Evolutionary conservation across 2,329 filamentous ascomycete genomes (phyloP), one percentile per base, ranked within the genome.

Genomic region (Aspergillus tubingensis): DNA sequence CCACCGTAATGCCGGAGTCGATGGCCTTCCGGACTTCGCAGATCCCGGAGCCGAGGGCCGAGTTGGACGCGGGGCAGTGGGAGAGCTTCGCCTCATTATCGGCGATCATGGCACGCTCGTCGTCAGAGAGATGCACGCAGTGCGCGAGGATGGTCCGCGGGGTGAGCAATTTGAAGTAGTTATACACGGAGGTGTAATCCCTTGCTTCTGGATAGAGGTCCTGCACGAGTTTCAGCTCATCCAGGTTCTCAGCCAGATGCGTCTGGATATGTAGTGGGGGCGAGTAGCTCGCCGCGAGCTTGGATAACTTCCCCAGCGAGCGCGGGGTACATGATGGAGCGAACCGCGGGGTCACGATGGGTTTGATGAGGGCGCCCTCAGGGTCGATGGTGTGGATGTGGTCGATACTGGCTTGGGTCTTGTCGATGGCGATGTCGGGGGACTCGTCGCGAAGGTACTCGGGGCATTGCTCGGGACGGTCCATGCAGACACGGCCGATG

Each of bases 401-500:
- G 2, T 78, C 77, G 51, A 96, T 87, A 17, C 82, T 86, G 10
- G 80, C 81, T 27, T 78, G 74, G 0, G 89, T 90, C 39, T 83
- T 82, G 2, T 74, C 67, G 0, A 91, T 58, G 0, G 87, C 83
- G 23, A 82, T 79, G 2, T 84, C 84, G 0, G 87, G 77, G 15
- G 84, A 87, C 59, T 85, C 84, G 73, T 99, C 95, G 21, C 87
- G 84, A 79, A 98, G 98, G 79, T 89, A 91, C 1, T 85, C 83
- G 0, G 93, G 93, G 39, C 87, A 88, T 4, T 90, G 77, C 0
- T 78, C 74, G 0, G 76, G 74, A 30, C 84, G 83, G 74, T 98
- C 92, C 95, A 99, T 98, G 81, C 93, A 97, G n/a, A 96, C 91
- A 43, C 95, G 85, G 32, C 95, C 95, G 43, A 99, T 86, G 65